Percentiles rank a stretch among this genome's conserved stretches.
Evolutionary conservation across 768 basidiomycete genomes (phyloP).

Genomic region (Arthromyces matolae): DNA sequence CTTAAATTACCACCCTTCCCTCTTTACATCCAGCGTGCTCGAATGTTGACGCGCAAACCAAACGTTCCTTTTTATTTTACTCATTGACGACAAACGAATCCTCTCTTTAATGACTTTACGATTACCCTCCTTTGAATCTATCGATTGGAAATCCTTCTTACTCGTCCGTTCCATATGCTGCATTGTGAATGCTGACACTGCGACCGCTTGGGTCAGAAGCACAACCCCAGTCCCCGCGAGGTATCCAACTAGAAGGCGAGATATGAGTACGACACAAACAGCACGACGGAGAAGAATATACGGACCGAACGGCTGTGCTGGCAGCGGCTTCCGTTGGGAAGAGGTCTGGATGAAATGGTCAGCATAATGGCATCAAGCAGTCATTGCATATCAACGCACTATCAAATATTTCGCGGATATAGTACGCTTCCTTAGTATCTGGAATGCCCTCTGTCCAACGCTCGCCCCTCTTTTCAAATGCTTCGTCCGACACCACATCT

Average conservation of each 20-base stretch:
- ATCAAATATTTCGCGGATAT: constrained; percentile 90
- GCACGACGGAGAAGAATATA: constrained; percentile 13
- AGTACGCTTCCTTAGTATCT: constrained; percentile 96
- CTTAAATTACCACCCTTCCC: constrained; percentile 13
- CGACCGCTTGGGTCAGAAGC: constrained; percentile 91
- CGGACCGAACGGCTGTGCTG: constrained; percentile 84
- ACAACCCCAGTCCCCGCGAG: constrained; percentile 96
- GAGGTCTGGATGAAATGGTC: constrained; percentile 42
- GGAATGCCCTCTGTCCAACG: constrained; percentile 81
- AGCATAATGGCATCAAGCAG: constrained; percentile 5
- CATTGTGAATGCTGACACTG: constrained; percentile 92
- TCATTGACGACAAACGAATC: constrained; percentile 2
- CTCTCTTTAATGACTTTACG: constrained; percentile 3
- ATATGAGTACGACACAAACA: constrained; percentile 9
- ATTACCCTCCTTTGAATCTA: constrained; percentile 9
- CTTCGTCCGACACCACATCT: constrained; percentile 72
- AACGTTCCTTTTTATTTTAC: constrained; percentile 18
- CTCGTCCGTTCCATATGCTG: constrained; percentile 61
- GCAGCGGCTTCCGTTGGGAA: constrained; percentile 89
- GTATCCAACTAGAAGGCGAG: constrained; percentile 75
- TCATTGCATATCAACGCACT: constrained; percentile 33
- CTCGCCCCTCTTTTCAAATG: constrained; percentile 64
- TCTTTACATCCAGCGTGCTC: constrained; percentile 13
- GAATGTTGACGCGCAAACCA: constrained; percentile 16
- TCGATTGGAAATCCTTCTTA: constrained; percentile 16